Base-by-base conservation (phyloP, 163 green algal species). In the Prototheca stagnorum region DNA sequence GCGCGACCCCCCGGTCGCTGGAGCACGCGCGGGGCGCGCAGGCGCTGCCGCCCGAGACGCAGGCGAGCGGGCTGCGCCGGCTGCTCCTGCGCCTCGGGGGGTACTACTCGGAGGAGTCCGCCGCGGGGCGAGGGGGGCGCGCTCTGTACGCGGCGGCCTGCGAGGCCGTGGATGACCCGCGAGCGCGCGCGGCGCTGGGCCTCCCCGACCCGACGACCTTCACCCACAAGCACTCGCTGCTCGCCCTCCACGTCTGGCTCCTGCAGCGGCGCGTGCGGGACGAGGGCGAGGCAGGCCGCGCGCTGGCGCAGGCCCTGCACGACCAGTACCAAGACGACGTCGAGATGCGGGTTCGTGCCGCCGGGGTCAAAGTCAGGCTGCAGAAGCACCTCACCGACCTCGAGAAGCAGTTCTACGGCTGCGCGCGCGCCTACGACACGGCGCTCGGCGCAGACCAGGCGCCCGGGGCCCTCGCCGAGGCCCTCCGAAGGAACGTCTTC, bases 211-310 rank as follows among this genome's bases (percentile, higher is more conserved):
- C 31, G 11, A 35, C 37, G 5, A 47, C 48, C 22, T 83, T 83
- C 64, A 57, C 73, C 14, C 43, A 59, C 25, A 49, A 37, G 16
- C 67, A 83, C 52, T 49, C 56, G 15, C 44, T 82, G 34, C 49
- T 85, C 19, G 70, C 49, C 41, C 47, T 87, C 22, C 75, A 87
- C 62, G 60, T 87, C 22, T 87, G 77, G 77, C 52, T 87, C 58
- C 20, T 78, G 34, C 59, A 85, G 40, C 56, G 57, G 35, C 63
- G 77, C 22, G 62, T 85, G 59, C 63, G 64, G 3, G 23, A 34
- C 12, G 67, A 79, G 56, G 76, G 62, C 23, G 50, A 72, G 11
- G 62, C 69, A 16, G 71, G 67, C 49, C 71, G 68, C 29, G 47
- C 65, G 25, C 39, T 86, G 33, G 61, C 52, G 24, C 62, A 83